Evolutionary conservation across 192 early-diverging fungal genomes (phyloP), one percentile per base, ranked within the genome.

Genomic region (Spinellus fusiger): DNA sequence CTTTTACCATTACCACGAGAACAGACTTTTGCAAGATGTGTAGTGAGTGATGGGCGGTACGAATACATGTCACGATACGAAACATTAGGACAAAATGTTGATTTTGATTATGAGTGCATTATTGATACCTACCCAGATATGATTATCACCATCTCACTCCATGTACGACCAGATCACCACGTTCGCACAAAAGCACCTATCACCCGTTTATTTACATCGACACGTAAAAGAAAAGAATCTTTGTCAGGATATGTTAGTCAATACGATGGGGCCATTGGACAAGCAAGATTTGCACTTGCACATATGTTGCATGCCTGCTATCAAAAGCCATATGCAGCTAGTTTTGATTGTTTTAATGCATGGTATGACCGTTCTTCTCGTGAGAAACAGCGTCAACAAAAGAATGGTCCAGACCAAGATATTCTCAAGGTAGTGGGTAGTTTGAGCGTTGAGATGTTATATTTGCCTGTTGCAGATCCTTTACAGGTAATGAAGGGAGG

Each of bases 191-290:
- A 52, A 15, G 32, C 38, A 3, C 57, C 65, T 1, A 37, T 73
- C 22, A 49, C 59, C 0, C 60, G 71, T 16, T 47, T 68, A 9
- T 64, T 73, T 20, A 44, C 53, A 3, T 57, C 66, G 6, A n/a
- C 28, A 16, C 54, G 62, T 15, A 63, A 64, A 18, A 54, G 49
- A 16, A 70, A 59, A 29, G 68, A 59, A 15, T 54, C 62, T 0
- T 47, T 70, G 5, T 63, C 68, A 0, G 59, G 51, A 1, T 70
- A 70, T 55, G 51, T 70, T 25, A 64, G 49, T 35, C 47, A 64
- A 31, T 61, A 70, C 13, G 68, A 70, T 53, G 68, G 68, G 23
- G 61, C 68, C 4, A 49, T 70, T 33, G 68, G 68, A 18, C 68
- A 70, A 35, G 56, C 68, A 5, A 47, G 62, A 16, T 64, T 70